These are phyloP conservation scores for Saturnispora hagleri DNA, from an alignment of 805 yeast genomes.

Conservation along the genomic window DNA sequence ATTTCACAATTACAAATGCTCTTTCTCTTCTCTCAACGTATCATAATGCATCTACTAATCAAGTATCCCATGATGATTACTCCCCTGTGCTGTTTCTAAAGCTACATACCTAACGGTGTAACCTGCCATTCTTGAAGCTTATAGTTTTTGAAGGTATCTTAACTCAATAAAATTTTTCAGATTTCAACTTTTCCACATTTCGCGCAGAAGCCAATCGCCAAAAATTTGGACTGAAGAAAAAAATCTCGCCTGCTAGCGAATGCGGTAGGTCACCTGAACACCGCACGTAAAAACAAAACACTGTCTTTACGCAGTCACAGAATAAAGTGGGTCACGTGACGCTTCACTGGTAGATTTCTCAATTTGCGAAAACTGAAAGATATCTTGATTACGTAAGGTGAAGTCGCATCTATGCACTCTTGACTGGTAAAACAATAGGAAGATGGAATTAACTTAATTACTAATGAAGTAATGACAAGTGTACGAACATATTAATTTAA, in stretches of 20 bases:
- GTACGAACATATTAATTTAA: not conserved
- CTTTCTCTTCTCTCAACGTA: not conserved
- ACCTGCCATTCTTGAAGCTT: conserved; percentile 63
- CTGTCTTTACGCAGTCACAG: too few species aligned
- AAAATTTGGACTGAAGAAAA: not conserved
- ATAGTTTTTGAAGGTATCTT: not conserved
- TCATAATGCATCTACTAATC: not conserved
- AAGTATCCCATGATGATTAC: not conserved
- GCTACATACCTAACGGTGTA: conserved; percentile 90
- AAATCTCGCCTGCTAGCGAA: not conserved
- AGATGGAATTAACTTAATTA: not conserved
- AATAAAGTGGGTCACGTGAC: too few species aligned
- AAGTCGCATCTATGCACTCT: not conserved
- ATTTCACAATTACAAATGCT: too few species aligned
- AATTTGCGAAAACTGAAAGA: too few species aligned
- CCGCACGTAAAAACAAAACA: too few species aligned
- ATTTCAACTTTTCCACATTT: not conserved
- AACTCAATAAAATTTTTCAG: conserved; percentile 6
- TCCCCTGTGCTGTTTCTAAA: not conserved
- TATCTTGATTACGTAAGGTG: too few species aligned
- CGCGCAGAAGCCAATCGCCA: not conserved
- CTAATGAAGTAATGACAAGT: not conserved
- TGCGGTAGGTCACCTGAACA: not conserved
- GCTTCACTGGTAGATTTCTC: too few species aligned
- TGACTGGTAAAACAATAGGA: not conserved